These are phyloP conservation scores for Lecanicillium sp. DNA, from an alignment of 2,329 filamentous ascomycete genomes.

Conservation along the genomic window DNA sequence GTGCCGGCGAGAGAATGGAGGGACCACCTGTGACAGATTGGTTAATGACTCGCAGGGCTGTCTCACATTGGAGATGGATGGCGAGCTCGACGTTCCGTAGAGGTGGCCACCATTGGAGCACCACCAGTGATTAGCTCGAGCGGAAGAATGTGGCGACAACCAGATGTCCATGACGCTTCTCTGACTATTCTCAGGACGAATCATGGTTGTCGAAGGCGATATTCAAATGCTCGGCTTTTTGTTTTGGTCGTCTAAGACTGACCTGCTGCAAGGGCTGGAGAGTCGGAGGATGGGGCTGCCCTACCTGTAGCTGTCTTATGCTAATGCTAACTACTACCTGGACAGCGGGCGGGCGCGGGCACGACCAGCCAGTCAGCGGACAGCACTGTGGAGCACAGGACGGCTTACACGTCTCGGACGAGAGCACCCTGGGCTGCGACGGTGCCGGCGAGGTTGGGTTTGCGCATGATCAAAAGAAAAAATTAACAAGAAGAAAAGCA, in stretches of 20 bases:
- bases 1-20: too few species aligned
- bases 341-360: background rate
- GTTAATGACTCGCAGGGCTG: background rate
- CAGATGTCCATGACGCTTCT: background rate
- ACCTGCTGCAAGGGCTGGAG: too few species aligned
- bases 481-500: background rate
- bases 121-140: background rate
- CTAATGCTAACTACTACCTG: background rate
- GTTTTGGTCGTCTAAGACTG: background rate
- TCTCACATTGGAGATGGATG: background rate
- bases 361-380: background rate
- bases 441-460: background rate
- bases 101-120: background rate
- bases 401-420: background rate
- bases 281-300: background rate
- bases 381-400: background rate
- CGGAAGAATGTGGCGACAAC: background rate
- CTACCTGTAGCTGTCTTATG: background rate
- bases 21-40: background rate
- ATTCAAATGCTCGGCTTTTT: background rate
- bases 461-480: background rate
- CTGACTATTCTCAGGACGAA: background rate
- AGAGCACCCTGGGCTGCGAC: background rate
- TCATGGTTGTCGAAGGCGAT: background rate
- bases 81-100: background rate